Base-by-base conservation (phyloP, 768 basidiomycete species). In the Suillus americanus region DNA sequence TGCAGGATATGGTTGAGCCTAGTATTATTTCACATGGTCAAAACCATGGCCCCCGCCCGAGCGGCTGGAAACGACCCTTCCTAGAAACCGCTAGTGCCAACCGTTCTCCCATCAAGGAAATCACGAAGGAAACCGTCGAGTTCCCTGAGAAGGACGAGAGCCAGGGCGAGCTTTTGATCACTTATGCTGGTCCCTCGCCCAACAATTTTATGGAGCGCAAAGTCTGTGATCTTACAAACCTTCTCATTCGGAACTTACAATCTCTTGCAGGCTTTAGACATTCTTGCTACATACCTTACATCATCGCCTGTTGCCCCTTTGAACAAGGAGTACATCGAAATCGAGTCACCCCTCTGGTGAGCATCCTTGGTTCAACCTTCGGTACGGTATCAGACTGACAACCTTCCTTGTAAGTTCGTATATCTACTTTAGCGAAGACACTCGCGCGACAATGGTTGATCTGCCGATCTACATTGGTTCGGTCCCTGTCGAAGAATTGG, bases 91-190 rank as follows among this genome's bases (percentile, higher is more conserved):
- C 86, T 12, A 95, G 91, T 67, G 87, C 90, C 7, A 75, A 77
- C n/a, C 80, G 88, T 28, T 79, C 78, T 43, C 81, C 82, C 8
- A 84, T 92, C 23, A 72, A 81, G 41, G 69, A 80, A 53, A 85
- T 87, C 4, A 74, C 81, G 50, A 87, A 83, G 65, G 85, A 91
- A 65, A 79, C 82, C 0, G 88, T 98, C 20, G 93, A 96, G 71
- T 99, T 99, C 72, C 97, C 97, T 13, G 97, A 99, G 79, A 89
- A 94, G 75, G 96, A 99, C 70, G 97, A 99, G 80, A 92, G 91
- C 81, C 86, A 94, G 70, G 97, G 97, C 41, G 95, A 98, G 79
- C 72, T 99, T 8, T 78, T 84, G 23, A 83, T 98, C 56, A 83
- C 79, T 41, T 95, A 89, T 77, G 80, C 90, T 64, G 97, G 96